Base-by-base conservation (phyloP, 208 protist species). In the Crithidia fasciculata region DNA sequence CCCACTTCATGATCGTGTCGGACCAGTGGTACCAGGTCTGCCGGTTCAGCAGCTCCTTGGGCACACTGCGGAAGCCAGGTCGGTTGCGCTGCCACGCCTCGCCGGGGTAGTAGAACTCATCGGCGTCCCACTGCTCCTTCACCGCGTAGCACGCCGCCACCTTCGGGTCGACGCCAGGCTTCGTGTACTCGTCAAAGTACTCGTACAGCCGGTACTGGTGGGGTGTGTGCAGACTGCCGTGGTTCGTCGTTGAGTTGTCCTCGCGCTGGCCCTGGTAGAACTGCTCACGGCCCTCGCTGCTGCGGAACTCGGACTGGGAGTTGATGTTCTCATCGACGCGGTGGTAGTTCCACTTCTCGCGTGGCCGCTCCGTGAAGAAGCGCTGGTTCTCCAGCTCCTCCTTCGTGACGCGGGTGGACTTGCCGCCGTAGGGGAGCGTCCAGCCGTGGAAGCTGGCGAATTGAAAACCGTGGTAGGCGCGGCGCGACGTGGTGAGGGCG, bases 1-100 rank as follows among this genome's bases (percentile, higher is more conserved):
- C 87, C 85, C 84, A 93, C 69, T 94, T 94, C 58, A 69, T 92
- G 53, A 93, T 88, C n/a, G 85, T 90, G 67, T 94, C 81, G 9
- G 85, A 88, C 91, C 91, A 96, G 81, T 94, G 87, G 76, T 96
- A 96, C 91, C 91, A 96, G 16, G 91, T 96, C 67, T 96, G 85
- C 8, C 82, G 74, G 69, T 96, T 96, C 18, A 96, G 77, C 41
- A 96, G 72, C 80, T 96, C 89, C 80, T 94, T 94, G 5, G 91
- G 91, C 58, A 94, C 89, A 63, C 86, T 91, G 65, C 91, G 89
- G 68, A 96, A 96, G 61, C 89, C 84, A 7, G 91, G 91, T 10
- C 91, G 85, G 79, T 96, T 96, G 59, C 85, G 63, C 72, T 91
- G 78, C 89, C 89, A 96, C 28, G 85, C 89, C 78, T 96, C 91